Conservation (phyloP, 1,284 basidiomycete genomes). For the Apiotrichum porosum region DNA sequence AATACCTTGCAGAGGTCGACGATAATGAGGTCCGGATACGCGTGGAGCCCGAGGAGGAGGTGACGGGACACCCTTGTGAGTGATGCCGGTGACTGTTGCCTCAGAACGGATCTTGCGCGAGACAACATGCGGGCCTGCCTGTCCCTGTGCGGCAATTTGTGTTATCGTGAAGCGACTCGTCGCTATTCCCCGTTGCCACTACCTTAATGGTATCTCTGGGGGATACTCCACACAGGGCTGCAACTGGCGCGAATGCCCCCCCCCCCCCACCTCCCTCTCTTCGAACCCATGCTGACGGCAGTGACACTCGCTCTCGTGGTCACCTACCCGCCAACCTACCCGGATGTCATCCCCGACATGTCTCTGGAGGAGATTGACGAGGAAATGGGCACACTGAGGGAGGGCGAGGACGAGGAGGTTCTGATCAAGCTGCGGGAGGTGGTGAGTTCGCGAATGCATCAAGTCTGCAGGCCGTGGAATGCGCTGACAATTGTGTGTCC, state of each 20-base stretch:
- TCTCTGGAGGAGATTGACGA: conserved; percentile 60
- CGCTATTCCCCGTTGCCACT: too few relatives aligned
- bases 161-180: too few relatives aligned
- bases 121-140: too few relatives aligned
- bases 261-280: too few relatives aligned
- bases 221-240: too few relatives aligned
- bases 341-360: conserved; percentile 71
- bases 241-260: too few relatives aligned
- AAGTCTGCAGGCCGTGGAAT: too few relatives aligned
- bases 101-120: neutral
- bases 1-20: conserved; percentile 65
- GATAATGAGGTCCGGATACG: conserved; percentile 76
- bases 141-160: too few relatives aligned
- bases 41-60: conserved; percentile 78
- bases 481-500: conserved; percentile 3
- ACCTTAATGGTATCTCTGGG: too few relatives aligned
- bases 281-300: too few relatives aligned
- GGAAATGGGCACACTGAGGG: conserved; percentile 52
- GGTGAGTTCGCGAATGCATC: conserved; percentile 60
- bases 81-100: neutral
- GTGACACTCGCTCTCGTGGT: conserved; percentile 73
- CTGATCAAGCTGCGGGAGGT: conserved; percentile 60
- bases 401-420: conserved; percentile 56
- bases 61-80: conserved; percentile 26
- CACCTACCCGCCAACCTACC: conserved; percentile 64